A percentile compares a stretch with the other conserved stretches of the same genome.
These are phyloP conservation scores for Aureococcus anophagefferens DNA, from an alignment of 108 stramenopile species.

Conservation along the genomic window DNA sequence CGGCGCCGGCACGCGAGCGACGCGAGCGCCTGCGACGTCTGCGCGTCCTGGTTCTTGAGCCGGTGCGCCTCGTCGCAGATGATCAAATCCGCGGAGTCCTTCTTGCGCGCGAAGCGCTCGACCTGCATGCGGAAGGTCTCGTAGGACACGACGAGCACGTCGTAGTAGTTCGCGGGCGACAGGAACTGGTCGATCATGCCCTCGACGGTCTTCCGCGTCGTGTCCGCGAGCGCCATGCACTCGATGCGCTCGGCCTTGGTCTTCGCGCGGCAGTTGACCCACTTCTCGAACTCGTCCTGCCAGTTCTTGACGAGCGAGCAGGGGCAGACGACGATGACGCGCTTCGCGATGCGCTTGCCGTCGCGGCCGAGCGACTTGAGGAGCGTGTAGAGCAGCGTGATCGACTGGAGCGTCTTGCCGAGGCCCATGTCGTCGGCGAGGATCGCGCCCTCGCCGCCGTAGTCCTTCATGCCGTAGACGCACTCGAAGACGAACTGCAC, in stretches of 20 bases:
- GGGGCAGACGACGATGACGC: conserved; percentile 86
- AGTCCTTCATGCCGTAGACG: conserved; percentile 34
- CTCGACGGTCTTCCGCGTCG: conserved; percentile 67
- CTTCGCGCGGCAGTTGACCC: conserved; percentile 67
- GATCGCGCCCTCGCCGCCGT: conserved; percentile 80
- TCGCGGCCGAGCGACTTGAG: conserved; percentile 77
- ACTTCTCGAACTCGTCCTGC: conserved; percentile 96
- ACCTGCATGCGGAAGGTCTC: conserved; percentile 87
- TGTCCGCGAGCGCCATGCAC: conserved; percentile 72
- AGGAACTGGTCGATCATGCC: conserved; percentile 69
- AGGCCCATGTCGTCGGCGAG: conserved; percentile 82
- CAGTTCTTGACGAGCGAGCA: conserved; percentile 95
- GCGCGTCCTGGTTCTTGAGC: conserved; percentile 93
- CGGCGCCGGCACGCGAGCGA: conserved; percentile 71
- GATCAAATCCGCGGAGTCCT: conserved; percentile 72
- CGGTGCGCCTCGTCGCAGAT: conserved; percentile 97
- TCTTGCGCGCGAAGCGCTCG: conserved; percentile 55
- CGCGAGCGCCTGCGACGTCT: conserved; percentile 72
- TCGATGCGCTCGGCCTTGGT: conserved; percentile 37
- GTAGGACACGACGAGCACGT: conserved; percentile 80
- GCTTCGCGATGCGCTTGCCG: conserved; percentile 68
- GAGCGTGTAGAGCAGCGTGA: conserved; percentile 84
- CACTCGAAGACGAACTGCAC: conserved; percentile 95
- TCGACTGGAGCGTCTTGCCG: conserved; percentile 83
- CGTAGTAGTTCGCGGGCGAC: conserved; percentile 55